phyloP scores from a whole-genome alignment of 2,329 filamentous ascomycete genomes.

The Harringtonia aguacate region DNA sequence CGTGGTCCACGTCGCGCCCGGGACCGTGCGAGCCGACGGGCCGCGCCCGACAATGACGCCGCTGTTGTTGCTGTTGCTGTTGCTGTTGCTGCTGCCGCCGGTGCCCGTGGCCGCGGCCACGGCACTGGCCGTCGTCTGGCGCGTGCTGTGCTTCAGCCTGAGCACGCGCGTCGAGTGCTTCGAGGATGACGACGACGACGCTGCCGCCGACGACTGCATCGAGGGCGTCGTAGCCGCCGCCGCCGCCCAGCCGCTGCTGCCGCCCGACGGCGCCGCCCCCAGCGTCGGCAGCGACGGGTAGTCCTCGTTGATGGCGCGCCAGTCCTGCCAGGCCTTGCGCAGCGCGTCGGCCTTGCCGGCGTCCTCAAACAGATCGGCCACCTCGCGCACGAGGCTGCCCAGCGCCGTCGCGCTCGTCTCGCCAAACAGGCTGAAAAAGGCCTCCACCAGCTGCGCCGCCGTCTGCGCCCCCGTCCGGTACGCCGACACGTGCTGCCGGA shows the following conservation, averaged over 20 bases:
- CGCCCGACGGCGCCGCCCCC: conserved; percentile 47
- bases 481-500: conserved; percentile 68
- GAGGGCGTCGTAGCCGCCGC: conserved; percentile 52
- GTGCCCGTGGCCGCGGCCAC: conserved; percentile 11
- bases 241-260: conserved; percentile 47
- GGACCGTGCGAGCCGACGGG: conserved; percentile 4
- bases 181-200: conserved; percentile 19
- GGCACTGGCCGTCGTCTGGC: conserved; percentile 24
- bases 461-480: conserved; percentile 62
- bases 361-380: conserved; percentile 88
- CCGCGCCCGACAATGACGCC: no score
- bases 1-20: conserved; percentile 13
- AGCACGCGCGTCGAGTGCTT: conserved; percentile 44
- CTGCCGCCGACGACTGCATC: no score
- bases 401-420: conserved; percentile 71
- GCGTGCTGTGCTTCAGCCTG: conserved; percentile 48
- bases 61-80: no score
- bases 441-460: conserved; percentile 70
- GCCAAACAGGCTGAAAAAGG: conserved; percentile 73
- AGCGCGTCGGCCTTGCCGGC: conserved; percentile 61
- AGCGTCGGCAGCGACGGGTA: conserved; percentile 80
- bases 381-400: conserved; percentile 80
- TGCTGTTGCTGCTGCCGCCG: no score
- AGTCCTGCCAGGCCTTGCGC: conserved; percentile 83
- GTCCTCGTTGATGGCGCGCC: conserved; percentile 92